Conservation (phyloP, 2,329 filamentous ascomycete species). For the Diaporthe vaccinii region DNA sequence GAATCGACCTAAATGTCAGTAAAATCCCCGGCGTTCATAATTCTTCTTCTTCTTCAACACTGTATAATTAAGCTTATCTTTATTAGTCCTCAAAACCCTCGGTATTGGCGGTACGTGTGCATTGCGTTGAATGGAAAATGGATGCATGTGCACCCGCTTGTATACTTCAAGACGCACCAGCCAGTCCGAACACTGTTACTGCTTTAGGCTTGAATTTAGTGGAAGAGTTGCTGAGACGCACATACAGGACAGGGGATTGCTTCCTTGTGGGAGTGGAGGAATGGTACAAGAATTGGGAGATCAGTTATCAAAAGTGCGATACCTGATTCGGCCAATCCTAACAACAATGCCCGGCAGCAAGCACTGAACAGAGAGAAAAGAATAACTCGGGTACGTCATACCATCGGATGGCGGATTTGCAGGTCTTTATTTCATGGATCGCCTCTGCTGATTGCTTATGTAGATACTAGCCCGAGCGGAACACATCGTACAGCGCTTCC, state of each 20-base stretch:
- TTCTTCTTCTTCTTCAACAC: background rate
- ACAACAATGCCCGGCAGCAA: background rate
- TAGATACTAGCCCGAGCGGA: slow-evolving; percentile 17
- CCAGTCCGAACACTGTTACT: background rate
- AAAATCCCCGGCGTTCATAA: background rate
- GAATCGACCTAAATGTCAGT: background rate
- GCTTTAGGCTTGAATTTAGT: background rate
- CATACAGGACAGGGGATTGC: background rate
- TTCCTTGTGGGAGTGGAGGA: background rate
- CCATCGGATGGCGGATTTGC: no score
- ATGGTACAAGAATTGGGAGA: background rate
- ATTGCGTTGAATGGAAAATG: background rate
- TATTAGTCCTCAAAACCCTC: background rate
- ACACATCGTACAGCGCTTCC: slow-evolving; percentile 22
- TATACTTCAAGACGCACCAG: background rate
- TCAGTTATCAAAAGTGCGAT: background rate
- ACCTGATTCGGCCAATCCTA: background rate
- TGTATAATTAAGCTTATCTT: background rate
- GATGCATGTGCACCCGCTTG: background rate
- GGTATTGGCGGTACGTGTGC: slow-evolving; percentile 1
- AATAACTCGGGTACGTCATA: background rate
- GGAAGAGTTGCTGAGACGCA: background rate
- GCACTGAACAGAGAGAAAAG: background rate
- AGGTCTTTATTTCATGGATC: no score
- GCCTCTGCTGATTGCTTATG: background rate